Evolutionary conservation across 1,284 basidiomycete species (phyloP).

Genomic region (Apiotrichum laibachii): DNA sequence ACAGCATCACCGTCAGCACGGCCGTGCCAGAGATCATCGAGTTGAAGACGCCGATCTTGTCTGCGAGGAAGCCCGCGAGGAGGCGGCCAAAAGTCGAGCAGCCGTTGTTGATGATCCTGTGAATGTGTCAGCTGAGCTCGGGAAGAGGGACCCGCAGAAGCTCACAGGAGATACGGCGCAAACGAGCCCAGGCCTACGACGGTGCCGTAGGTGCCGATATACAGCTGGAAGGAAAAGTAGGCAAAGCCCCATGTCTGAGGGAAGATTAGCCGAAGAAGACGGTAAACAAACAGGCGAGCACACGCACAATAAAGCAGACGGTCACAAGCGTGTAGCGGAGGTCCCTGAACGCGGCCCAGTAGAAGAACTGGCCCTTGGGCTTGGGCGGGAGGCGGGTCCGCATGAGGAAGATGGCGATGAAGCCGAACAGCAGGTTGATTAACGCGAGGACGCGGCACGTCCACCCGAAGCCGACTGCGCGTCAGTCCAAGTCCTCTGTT

Average conservation of each 20-base stretch:
- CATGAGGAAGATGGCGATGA: conserved; percentile 26
- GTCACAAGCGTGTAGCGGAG: conserved; percentile 24
- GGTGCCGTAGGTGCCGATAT: conserved; percentile 33
- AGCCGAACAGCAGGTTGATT: conserved; percentile 18
- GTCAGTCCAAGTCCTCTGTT: background rate
- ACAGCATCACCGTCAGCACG: conserved; percentile 24
- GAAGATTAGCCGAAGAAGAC: background rate
- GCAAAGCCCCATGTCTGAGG: conserved; percentile 24
- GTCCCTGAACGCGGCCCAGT: conserved; percentile 28
- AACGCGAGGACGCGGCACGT: conserved; percentile 34
- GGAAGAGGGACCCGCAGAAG: too few relatives aligned
- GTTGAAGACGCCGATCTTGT: conserved; percentile 30
- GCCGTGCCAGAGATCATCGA: conserved; percentile 21
- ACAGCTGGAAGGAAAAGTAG: conserved; percentile 33
- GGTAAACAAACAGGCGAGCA: too few relatives aligned
- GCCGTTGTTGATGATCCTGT: conserved; percentile 5
- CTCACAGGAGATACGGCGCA: conserved; percentile 33
- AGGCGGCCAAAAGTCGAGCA: background rate
- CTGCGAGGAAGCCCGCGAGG: conserved; percentile 18
- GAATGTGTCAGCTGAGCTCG: background rate
- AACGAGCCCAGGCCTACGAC: conserved; percentile 24
- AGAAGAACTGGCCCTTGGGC: conserved; percentile 25
- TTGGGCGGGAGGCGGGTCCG: conserved; percentile 28
- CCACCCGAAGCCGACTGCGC: conserved; percentile 38
- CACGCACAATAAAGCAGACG: background rate